Percentiles rank a stretch among this genome's conserved stretches.
phyloP scores from a whole-genome alignment of 2,329 filamentous ascomycete genomes.

The Alternaria sp. region DNA sequence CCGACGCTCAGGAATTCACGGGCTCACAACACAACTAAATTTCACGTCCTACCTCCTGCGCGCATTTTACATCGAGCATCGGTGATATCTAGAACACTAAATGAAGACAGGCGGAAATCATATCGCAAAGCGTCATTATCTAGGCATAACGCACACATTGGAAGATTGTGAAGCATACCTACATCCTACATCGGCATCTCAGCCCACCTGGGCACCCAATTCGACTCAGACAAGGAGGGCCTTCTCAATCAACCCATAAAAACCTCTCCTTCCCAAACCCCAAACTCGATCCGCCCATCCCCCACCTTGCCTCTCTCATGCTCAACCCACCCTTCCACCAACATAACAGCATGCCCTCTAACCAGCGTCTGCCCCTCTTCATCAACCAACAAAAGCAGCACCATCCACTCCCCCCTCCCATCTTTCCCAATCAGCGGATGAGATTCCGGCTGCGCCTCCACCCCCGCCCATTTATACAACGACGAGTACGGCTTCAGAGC shows the following conservation, averaged over 20 bases:
- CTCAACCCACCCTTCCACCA: conserved; percentile 5
- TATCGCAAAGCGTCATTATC: not conserved
- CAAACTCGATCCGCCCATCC: not conserved
- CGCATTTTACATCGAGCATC: not conserved
- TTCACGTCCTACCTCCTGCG: not conserved
- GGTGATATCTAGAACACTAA: not conserved
- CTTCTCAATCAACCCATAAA: not conserved
- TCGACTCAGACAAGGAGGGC: not conserved
- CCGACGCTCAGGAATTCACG: not conserved
- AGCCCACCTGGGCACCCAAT: not conserved
- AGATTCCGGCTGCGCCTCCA: conserved; percentile 19
- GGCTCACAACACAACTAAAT: not conserved
- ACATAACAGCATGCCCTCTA: conserved; percentile 1
- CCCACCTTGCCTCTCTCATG: not conserved
- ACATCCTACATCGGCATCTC: not conserved
- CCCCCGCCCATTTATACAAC: conserved; percentile 14
- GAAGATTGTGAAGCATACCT: not conserved
- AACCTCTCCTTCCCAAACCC: conserved; percentile 6
- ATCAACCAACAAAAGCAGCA: conserved; percentile 9
- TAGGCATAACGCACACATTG: not conserved
- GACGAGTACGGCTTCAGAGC: not conserved
- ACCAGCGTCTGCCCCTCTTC: not conserved
- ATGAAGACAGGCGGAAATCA: not conserved
- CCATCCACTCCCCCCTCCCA: conserved; percentile 15
- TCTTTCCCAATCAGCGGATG: conserved; percentile 18